Conservation (phyloP, 1,284 basidiomycete genomes). For the Austroboletus sp. region DNA sequence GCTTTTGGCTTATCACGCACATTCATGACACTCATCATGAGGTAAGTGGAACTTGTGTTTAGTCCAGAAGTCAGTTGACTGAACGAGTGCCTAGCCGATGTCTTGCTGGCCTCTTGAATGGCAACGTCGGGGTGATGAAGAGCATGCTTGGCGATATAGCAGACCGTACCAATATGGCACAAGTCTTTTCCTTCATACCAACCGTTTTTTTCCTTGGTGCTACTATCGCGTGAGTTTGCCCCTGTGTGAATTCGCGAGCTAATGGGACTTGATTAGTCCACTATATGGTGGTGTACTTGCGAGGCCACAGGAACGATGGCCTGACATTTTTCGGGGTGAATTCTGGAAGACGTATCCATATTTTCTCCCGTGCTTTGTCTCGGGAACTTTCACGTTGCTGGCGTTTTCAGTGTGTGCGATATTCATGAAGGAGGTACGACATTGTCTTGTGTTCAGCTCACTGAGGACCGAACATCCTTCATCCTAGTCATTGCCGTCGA, state of each 20-base stretch:
- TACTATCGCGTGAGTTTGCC: constrained; percentile 25
- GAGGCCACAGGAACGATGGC: constrained; percentile 45
- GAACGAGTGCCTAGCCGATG: constrained; percentile 25
- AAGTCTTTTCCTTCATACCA: constrained; percentile 24
- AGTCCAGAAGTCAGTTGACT: too few relatives aligned
- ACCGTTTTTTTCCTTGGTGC: constrained; percentile 22
- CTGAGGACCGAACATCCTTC: neutral
- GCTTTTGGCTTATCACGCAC: constrained; percentile 54
- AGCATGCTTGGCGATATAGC: constrained; percentile 47
- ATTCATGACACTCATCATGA: constrained; percentile 56
- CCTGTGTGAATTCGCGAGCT: constrained; percentile 37
- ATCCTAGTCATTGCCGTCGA: constrained; percentile 23
- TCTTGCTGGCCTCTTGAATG: constrained; percentile 35
- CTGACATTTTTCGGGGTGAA: constrained; percentile 35
- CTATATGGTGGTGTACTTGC: constrained; percentile 44
- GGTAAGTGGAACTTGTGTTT: constrained; percentile 32
- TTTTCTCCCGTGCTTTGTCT: constrained; percentile 50
- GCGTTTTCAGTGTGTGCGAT: constrained; percentile 50
- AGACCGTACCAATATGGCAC: constrained; percentile 34
- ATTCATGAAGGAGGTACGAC: constrained; percentile 52
- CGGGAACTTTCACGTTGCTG: constrained; percentile 51
- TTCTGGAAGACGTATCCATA: constrained; percentile 53
- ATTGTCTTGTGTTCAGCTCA: constrained; percentile 18
- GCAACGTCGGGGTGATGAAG: constrained; percentile 21
- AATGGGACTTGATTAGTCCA: constrained; percentile 37